Evolutionary conservation across 495 filamentous ascomycete species (phyloP).

Genomic region (Aspergillus indologenus): DNA sequence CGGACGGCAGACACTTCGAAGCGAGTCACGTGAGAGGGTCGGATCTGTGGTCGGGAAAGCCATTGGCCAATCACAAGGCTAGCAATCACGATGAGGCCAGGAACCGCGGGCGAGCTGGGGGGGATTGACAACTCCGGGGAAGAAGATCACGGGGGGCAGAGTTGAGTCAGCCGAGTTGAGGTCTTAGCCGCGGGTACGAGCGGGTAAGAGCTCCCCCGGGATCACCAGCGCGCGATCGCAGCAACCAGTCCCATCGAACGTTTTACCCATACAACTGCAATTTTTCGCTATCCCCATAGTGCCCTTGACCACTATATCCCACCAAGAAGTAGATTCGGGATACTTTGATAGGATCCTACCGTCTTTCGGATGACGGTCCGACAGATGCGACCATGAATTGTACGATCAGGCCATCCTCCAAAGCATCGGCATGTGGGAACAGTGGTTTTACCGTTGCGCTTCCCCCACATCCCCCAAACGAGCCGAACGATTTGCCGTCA

Average conservation of each 20-base stretch:
- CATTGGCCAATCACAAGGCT: background rate
- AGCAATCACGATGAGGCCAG: background rate
- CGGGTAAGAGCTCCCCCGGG: slow-evolving; percentile 6
- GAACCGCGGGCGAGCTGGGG: background rate
- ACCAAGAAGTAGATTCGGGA: background rate
- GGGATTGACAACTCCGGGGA: background rate
- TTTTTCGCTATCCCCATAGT: background rate
- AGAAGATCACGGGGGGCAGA: background rate
- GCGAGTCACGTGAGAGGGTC: background rate
- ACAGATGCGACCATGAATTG: background rate
- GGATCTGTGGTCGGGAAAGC: background rate
- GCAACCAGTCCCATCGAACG: background rate
- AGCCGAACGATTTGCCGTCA: slow-evolving; percentile 32
- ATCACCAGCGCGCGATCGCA: background rate
- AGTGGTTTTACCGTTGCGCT: slow-evolving; percentile 15
- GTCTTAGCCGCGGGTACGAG: slow-evolving; percentile 4
- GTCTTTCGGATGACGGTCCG: background rate
- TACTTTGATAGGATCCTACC: background rate
- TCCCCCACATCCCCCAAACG: slow-evolving; percentile 18
- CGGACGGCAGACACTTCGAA: background rate
- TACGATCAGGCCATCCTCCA: slow-evolving; percentile 5
- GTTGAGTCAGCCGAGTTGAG: background rate
- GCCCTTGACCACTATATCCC: background rate
- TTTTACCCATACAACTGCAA: background rate
- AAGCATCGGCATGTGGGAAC: slow-evolving; percentile 22